phyloP scores from a whole-genome alignment of 2,329 filamentous ascomycete genomes.

The Hortaea werneckii region DNA sequence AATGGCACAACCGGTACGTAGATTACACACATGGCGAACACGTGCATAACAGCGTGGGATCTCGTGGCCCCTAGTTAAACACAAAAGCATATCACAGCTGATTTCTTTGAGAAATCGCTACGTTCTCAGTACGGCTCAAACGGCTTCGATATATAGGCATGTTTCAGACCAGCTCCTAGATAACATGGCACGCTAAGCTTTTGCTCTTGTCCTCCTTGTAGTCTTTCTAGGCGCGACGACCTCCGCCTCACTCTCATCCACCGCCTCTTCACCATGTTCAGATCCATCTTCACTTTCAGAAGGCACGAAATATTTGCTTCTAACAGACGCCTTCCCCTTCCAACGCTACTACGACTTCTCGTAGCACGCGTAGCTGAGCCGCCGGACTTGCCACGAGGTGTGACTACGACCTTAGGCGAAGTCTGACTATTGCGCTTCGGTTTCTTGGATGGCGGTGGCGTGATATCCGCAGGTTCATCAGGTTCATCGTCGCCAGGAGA shows the following conservation, averaged over 20 bases:
- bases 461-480: no score
- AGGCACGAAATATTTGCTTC: conserved; percentile 21
- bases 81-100: no score
- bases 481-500: no score
- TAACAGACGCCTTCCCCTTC: conserved; percentile 6
- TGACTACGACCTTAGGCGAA: neutral
- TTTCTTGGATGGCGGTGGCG: neutral
- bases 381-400: neutral
- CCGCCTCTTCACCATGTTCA: conserved; percentile 8
- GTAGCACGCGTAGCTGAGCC: neutral
- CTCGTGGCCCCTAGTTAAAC: no score
- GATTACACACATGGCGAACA: no score
- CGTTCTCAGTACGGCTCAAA: no score
- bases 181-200: neutral
- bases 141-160: no score
- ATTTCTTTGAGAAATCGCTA: no score
- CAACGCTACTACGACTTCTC: neutral
- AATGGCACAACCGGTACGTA: no score
- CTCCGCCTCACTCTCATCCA: conserved; percentile 18
- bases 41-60: no score
- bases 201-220: conserved; percentile 21
- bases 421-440: neutral
- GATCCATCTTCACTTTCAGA: conserved; percentile 8
- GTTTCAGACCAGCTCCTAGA: no score
- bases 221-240: conserved; percentile 20